Evolutionary conservation across 345 rosid genomes (phyloP).

Genomic region (Rhizophora apiculata): DNA sequence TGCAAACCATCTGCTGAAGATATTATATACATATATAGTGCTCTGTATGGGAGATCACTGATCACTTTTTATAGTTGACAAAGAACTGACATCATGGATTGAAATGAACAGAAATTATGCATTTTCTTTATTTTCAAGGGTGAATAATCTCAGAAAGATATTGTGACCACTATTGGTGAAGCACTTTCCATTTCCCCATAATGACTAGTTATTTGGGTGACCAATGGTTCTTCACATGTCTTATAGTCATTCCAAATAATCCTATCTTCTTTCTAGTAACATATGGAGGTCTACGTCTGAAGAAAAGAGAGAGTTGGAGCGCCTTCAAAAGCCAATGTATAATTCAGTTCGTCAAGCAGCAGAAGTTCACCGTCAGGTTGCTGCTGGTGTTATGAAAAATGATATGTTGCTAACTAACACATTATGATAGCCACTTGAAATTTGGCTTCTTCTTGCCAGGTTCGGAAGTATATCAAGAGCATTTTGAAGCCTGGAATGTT

Average conservation of each 20-base stretch:
- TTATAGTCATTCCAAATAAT: neutral
- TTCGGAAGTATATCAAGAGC: constrained; percentile 73
- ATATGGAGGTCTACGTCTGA: constrained; percentile 94
- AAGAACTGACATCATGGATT: too few species aligned
- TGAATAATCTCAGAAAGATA: too few species aligned
- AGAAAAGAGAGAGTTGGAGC: constrained; percentile 94
- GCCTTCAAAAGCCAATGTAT: constrained; percentile 73
- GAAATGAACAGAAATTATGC: too few species aligned
- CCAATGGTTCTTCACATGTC: neutral
- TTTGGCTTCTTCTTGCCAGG: constrained; percentile 36
- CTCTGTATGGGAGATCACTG: too few species aligned
- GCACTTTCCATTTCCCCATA: too few species aligned
- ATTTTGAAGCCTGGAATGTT: constrained; percentile 88
- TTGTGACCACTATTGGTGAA: too few species aligned
- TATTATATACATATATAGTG: too few species aligned
- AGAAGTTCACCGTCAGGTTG: constrained; percentile 97
- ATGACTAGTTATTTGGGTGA: neutral
- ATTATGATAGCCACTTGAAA: constrained; percentile 8
- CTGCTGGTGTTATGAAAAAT: neutral
- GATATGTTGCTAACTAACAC: neutral
- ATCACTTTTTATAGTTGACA: too few species aligned
- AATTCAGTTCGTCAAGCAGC: constrained; percentile 95
- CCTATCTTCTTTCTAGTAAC: constrained; percentile 44
- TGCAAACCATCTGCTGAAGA: too few species aligned
- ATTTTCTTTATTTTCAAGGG: too few species aligned